These are phyloP conservation scores for Quercus variabilis DNA, from an alignment of 306 rosid genomes.

Conservation along the genomic window DNA sequence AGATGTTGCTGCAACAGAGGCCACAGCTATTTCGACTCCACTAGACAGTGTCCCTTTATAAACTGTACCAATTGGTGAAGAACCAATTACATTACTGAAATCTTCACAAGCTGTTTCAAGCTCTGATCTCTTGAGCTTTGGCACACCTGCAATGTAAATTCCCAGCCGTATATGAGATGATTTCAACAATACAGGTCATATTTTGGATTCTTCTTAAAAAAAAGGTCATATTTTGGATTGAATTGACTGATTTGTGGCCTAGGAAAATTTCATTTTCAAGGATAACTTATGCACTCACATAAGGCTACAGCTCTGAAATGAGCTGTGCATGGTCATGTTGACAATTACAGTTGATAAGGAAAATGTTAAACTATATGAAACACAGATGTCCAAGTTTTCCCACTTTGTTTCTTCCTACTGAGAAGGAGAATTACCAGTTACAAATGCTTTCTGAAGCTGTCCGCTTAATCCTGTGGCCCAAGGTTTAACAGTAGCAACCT, in stretches of 20 bases:
- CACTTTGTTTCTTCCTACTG: background rate
- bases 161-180: slow-evolving; percentile 21
- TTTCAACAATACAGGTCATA: slow-evolving; percentile 5
- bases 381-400: background rate
- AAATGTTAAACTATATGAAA: background rate
- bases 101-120: slow-evolving; percentile 92
- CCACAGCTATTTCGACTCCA: slow-evolving; percentile 95
- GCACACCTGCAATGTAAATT: slow-evolving; percentile 62
- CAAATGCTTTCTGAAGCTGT: slow-evolving; percentile 95
- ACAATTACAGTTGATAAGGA: background rate
- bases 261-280: background rate
- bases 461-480: slow-evolving; percentile 97
- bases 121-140: slow-evolving; percentile 87
- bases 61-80: slow-evolving; percentile 70
- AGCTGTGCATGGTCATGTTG: background rate
- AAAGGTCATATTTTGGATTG: slow-evolving; percentile 4
- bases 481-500: slow-evolving; percentile 81
- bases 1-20: slow-evolving; percentile 48
- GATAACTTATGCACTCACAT: background rate
- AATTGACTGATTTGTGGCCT: background rate
- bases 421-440: slow-evolving; percentile 61
- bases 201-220: background rate
- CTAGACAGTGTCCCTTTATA: slow-evolving; percentile 95
- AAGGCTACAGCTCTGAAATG: background rate
- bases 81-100: slow-evolving; percentile 86